Percentiles rank a stretch among this genome's conserved stretches.
Conservation (phyloP, 2,329 filamentous ascomycete species). For the Claviceps africana region DNA sequence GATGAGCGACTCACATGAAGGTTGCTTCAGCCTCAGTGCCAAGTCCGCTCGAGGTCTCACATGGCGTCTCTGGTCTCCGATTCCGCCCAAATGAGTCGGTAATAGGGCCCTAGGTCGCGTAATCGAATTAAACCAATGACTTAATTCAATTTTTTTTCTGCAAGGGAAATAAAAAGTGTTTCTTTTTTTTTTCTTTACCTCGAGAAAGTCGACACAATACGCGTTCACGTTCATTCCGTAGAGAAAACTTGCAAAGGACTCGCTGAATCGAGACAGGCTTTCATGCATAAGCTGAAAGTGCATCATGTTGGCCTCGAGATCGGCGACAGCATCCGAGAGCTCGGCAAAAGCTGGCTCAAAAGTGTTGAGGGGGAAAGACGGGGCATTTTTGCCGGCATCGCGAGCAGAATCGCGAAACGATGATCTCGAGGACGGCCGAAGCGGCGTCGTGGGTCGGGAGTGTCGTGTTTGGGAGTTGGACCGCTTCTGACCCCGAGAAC, state of each 20-base stretch:
- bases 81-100: constrained; percentile 66
- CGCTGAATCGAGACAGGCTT: constrained; percentile 80
- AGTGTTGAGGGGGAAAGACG: constrained; percentile 57
- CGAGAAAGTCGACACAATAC: constrained; percentile 94
- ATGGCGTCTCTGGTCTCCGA: constrained; percentile 40
- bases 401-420: constrained; percentile 69
- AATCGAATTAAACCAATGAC: background rate
- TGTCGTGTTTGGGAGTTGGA: constrained; percentile 49
- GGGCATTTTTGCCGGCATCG: constrained; percentile 33
- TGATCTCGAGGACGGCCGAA: constrained; percentile 78
- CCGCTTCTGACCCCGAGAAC: constrained; percentile 19
- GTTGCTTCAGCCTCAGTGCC: constrained; percentile 57
- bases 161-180: background rate
- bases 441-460: constrained; percentile 78
- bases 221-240: constrained; percentile 99
- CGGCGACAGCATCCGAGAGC: constrained; percentile 83
- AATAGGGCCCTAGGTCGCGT: constrained; percentile 52
- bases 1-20: constrained; percentile 51
- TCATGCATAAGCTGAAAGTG: constrained; percentile 96
- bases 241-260: constrained; percentile 89
- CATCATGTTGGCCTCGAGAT: constrained; percentile 94
- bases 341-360: constrained; percentile 90
- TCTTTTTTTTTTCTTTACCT: constrained; percentile 43
- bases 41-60: constrained; percentile 11
- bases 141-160: too few relatives aligned